Conservation (phyloP, 2,329 filamentous ascomycete genomes). For the Aspergillus neoniger region DNA sequence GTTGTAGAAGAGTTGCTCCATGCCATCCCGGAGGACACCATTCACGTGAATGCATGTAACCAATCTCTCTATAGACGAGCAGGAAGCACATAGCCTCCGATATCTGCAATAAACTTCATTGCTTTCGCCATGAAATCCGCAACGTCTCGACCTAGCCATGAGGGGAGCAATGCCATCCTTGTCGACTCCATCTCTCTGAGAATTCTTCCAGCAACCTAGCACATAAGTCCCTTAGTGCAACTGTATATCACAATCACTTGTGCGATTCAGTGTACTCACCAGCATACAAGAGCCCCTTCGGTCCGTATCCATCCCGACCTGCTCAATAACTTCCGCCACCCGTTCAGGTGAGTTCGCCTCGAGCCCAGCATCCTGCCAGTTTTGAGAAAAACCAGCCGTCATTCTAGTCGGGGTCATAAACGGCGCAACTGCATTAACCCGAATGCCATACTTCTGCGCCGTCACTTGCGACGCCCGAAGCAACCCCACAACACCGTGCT, state of each 20-base stretch:
- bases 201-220: slow-evolving; percentile 25
- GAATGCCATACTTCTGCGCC: slow-evolving; percentile 39
- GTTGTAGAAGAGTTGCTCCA: not conserved
- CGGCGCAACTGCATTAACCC: slow-evolving; percentile 51
- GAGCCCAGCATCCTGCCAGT: slow-evolving; percentile 43
- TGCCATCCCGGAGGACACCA: not conserved
- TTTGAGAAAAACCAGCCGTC: slow-evolving; percentile 40
- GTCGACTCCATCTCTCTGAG: slow-evolving; percentile 23
- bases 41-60: not conserved
- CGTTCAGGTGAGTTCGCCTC: slow-evolving; percentile 46
- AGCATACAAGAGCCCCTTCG: slow-evolving; percentile 31
- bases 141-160: slow-evolving; percentile 26
- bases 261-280: slow-evolving; percentile 19
- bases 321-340: slow-evolving; percentile 46
- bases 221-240: not conserved
- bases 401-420: slow-evolving; percentile 52
- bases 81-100: slow-evolving; percentile 29
- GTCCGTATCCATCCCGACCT: slow-evolving; percentile 37
- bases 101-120: slow-evolving; percentile 23
- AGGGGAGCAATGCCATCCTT: slow-evolving; percentile 14
- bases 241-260: not conserved
- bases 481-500: slow-evolving; percentile 47
- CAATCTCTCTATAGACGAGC: not conserved
- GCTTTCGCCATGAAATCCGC: slow-evolving; percentile 22
- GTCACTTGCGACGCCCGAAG: slow-evolving; percentile 40